A percentile compares a stretch with the other conserved stretches of the same genome.
These are phyloP conservation scores for Beauveria varroae DNA, from an alignment of 2,329 filamentous ascomycete species.

Conservation along the genomic window DNA sequence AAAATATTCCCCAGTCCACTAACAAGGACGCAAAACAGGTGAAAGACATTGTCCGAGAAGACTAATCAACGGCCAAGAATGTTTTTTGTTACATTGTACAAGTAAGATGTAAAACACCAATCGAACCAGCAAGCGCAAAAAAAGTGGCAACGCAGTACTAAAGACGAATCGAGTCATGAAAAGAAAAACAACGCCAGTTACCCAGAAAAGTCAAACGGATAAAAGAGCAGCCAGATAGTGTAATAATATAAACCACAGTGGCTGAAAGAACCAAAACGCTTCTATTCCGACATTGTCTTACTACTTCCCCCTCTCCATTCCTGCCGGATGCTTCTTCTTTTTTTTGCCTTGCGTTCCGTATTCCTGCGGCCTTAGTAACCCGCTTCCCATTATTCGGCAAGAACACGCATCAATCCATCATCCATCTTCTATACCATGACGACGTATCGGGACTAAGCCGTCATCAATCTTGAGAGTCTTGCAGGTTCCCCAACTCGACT, in stretches of 20 bases:
- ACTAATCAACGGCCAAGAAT: neutral
- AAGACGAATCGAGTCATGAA: neutral
- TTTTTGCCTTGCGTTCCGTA: neutral
- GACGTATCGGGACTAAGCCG: neutral
- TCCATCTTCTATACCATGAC: neutral
- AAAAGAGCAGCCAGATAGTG: neutral
- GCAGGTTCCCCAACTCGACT: neutral
- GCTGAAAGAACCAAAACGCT: neutral
- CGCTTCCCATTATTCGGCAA: neutral
- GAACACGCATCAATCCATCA: neutral
- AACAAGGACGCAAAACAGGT: too few relatives aligned
- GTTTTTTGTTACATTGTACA: constrained; percentile 11
- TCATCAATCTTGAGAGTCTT: neutral
- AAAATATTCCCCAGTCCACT: too few relatives aligned
- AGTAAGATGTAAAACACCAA: neutral
- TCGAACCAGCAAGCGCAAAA: neutral
- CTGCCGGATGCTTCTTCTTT: neutral
- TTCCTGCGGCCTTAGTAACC: neutral
- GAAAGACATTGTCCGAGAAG: too few relatives aligned
- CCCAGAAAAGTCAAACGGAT: constrained; percentile 1
- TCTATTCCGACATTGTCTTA: neutral
- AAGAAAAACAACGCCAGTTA: neutral
- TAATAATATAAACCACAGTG: neutral
- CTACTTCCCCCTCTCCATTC: neutral
- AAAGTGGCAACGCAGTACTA: neutral